Base-by-base conservation (phyloP, 2,329 filamentous ascomycete species). In the Colletotrichum cereale region DNA sequence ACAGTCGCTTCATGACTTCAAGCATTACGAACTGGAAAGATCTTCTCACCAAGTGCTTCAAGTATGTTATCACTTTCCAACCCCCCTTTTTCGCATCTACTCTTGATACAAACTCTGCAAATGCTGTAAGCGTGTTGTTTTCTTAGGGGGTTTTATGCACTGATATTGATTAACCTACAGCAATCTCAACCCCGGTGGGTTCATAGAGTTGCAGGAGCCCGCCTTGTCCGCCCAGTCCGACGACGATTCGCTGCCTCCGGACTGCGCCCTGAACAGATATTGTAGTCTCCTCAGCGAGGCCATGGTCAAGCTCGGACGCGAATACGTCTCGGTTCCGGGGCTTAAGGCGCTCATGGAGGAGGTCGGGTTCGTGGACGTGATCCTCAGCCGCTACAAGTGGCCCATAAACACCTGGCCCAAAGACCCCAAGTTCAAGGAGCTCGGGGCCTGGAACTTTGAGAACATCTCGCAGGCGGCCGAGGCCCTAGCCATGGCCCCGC, bases 341-440 rank as follows among this genome's bases (percentile, higher is more conserved):
- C 0, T 81, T 53, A 78, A 78, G 66, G 26, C 29, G 34, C 40
- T 63, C 48, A 72, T 82, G 65, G 75, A 82, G 50, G 82, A 85
- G 34, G 86, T 83, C 1, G 88, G 88, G 0, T 90, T 90, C 72
- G 83, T 86, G 6, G 86, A 90, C 62, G 82, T 90, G 14, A 81
- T 85, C 38, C 82, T 89, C 75, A 80, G 80, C 24, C 75, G 86
- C 2, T 87, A 86, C 77, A 88, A 86, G 76, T 79, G 89, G 50
- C 88, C 88, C 0, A 80, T 86, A 55, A 88, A 87, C 38, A 80
- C 81, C 7, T 90, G 88, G 88, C 81, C 88, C 0, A 84, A 83
- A 73, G 80, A 85, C 55, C 78, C 79, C 55, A 75, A 76, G 26
- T 77, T 83, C 58, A 85, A 83, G 73, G 79, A 82, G 24, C 72